Percentiles rank a stretch among this genome's conserved stretches.
Evolutionary conservation across 2,329 filamentous ascomycete genomes (phyloP).

Genomic region (Sordariomycetes sp.): DNA sequence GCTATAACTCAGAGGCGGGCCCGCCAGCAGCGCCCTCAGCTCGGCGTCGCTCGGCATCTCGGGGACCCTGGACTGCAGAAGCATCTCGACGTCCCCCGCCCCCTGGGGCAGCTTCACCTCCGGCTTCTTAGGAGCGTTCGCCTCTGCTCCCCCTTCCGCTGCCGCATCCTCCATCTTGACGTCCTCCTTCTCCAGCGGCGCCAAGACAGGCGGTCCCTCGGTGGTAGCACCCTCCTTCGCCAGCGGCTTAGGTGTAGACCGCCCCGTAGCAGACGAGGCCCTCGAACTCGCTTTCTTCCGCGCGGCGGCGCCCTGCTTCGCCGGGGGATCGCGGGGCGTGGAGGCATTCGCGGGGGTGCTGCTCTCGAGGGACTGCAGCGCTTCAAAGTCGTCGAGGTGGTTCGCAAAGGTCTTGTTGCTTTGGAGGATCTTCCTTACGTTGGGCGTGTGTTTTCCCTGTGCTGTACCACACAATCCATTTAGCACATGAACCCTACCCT

Average conservation of each 20-base stretch:
- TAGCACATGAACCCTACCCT: neutral
- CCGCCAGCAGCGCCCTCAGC: conserved; percentile 48
- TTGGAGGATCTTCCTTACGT: conserved; percentile 63
- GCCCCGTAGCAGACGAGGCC: neutral
- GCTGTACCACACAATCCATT: conserved; percentile 13
- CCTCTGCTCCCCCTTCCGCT: neutral
- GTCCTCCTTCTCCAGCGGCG: neutral
- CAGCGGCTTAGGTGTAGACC: neutral
- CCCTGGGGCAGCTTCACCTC: conserved; percentile 21
- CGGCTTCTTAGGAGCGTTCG: neutral
- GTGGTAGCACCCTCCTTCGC: conserved; percentile 13
- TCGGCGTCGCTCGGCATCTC: conserved; percentile 43
- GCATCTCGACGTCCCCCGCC: conserved; percentile 16
- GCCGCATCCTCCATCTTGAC: neutral
- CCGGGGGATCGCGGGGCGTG: neutral
- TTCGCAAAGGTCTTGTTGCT: conserved; percentile 77
- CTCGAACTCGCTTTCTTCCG: conserved; percentile 2
- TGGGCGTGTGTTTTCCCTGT: conserved; percentile 48
- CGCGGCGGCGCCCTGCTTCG: neutral
- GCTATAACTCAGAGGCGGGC: conserved; percentile 53
- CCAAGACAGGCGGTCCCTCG: neutral
- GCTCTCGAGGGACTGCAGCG: conserved; percentile 35
- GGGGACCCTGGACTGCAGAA: conserved; percentile 47
- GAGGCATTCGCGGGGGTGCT: conserved; percentile 10
- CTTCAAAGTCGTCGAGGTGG: conserved; percentile 68